A percentile compares a stretch with the other conserved stretches of the same genome.
These are phyloP conservation scores for Boehmeria nivea DNA, from an alignment of 306 rosid species.

Conservation along the genomic window DNA sequence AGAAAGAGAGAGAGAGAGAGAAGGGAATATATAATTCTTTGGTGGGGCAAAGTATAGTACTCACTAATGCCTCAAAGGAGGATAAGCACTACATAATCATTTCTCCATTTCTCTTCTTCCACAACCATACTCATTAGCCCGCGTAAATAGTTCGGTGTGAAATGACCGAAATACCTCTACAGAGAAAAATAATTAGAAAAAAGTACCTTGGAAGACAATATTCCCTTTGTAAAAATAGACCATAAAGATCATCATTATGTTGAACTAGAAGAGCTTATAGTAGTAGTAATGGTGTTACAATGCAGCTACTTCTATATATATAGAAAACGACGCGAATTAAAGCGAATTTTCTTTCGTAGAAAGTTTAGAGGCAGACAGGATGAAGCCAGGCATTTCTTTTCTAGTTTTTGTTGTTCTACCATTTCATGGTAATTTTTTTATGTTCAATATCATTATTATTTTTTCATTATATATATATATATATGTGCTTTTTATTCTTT, in stretches of 20 bases:
- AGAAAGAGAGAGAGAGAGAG: no score
- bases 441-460: no score
- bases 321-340: neutral
- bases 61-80: no score
- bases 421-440: neutral
- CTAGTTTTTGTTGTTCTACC: constrained; percentile 21
- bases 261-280: constrained; percentile 6
- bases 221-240: constrained; percentile 13
- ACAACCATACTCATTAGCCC: no score
- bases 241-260: constrained; percentile 3
- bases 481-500: neutral
- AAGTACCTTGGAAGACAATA: constrained; percentile 8
- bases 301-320: no score
- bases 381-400: constrained; percentile 73
- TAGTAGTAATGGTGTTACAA: constrained; percentile 11
- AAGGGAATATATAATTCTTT: no score
- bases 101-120: constrained; percentile 9
- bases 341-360: constrained; percentile 1
- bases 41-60: constrained; percentile 11
- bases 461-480: no score
- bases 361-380: constrained; percentile 50
- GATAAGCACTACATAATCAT: constrained; percentile 17
- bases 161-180: constrained; percentile 25
- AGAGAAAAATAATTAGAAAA: no score
- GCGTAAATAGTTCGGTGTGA: neutral